These are phyloP conservation scores for Diplodia seriata DNA, from an alignment of 2,329 filamentous ascomycete species.

Conservation along the genomic window DNA sequence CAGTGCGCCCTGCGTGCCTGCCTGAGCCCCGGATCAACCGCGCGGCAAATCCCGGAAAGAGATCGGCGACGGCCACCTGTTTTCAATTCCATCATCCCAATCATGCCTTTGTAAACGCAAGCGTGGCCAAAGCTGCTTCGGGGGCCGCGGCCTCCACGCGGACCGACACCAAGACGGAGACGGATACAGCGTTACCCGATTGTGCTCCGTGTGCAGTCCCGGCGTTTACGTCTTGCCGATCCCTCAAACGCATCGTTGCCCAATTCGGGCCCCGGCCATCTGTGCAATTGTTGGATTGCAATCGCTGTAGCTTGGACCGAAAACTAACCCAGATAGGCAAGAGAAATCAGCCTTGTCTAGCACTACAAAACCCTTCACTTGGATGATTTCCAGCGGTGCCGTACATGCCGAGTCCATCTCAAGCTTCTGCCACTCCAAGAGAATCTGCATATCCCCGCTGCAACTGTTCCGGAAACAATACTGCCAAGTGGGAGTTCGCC, in stretches of 20 bases:
- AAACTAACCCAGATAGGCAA: neutral
- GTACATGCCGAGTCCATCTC: neutral
- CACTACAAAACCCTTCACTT: neutral
- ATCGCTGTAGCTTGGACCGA: neutral
- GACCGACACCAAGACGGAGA: neutral
- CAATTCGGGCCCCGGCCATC: neutral
- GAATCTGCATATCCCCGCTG: neutral
- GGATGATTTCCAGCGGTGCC: neutral
- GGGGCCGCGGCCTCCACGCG: neutral
- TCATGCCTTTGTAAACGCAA: no score
- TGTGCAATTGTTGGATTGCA: neutral
- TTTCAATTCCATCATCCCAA: no score
- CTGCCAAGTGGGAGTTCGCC: neutral
- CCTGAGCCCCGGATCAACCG: neutral
- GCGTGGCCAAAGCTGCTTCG: neutral
- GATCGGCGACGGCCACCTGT: no score
- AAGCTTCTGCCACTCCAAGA: no score
- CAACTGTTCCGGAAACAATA: neutral
- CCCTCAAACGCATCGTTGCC: neutral
- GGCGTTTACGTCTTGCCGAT: neutral
- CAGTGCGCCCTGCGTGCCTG: neutral
- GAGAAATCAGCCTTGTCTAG: neutral
- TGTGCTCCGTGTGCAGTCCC: neutral
- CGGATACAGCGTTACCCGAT: neutral
- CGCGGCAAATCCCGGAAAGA: neutral